phyloP scores from a whole-genome alignment of 2,329 filamentous ascomycete species.

The Blastomyces silverae region DNA sequence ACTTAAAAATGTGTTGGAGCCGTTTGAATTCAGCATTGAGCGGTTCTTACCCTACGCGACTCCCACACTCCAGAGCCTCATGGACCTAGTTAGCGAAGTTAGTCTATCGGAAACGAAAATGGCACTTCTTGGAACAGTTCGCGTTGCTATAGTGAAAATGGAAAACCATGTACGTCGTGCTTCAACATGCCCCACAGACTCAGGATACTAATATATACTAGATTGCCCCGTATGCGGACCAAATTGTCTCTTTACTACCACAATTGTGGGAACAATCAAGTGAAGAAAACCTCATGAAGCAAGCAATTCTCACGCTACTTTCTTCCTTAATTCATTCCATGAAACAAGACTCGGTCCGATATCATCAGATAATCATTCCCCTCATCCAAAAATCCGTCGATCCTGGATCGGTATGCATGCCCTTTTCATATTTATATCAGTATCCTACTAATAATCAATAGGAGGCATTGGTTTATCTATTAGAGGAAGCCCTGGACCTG shows the following conservation, averaged over 20 bases:
- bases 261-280: slow-evolving; percentile 77
- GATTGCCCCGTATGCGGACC: slow-evolving; percentile 63
- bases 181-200: background rate
- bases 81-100: slow-evolving; percentile 71
- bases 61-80: slow-evolving; percentile 63
- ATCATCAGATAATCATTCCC: slow-evolving; percentile 73
- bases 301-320: slow-evolving; percentile 80
- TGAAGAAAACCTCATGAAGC: slow-evolving; percentile 87
- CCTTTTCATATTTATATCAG: background rate
- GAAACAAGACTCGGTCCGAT: slow-evolving; percentile 67
- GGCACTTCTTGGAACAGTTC: slow-evolving; percentile 78
- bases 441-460: slow-evolving; percentile 21
- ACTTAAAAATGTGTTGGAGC: slow-evolving; percentile 71
- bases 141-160: slow-evolving; percentile 71
- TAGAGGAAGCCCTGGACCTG: slow-evolving; percentile 86
- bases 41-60: slow-evolving; percentile 71
- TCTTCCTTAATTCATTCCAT: slow-evolving; percentile 79
- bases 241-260: slow-evolving; percentile 73
- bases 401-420: slow-evolving; percentile 55
- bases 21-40: slow-evolving; percentile 70
- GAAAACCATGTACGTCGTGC: slow-evolving; percentile 56
- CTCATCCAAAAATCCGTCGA: slow-evolving; percentile 74
- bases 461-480: slow-evolving; percentile 67
- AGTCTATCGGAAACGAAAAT: slow-evolving; percentile 84
- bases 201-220: slow-evolving; percentile 23